Conservation (phyloP, 495 filamentous ascomycete species). For the Xylona heveae region DNA sequence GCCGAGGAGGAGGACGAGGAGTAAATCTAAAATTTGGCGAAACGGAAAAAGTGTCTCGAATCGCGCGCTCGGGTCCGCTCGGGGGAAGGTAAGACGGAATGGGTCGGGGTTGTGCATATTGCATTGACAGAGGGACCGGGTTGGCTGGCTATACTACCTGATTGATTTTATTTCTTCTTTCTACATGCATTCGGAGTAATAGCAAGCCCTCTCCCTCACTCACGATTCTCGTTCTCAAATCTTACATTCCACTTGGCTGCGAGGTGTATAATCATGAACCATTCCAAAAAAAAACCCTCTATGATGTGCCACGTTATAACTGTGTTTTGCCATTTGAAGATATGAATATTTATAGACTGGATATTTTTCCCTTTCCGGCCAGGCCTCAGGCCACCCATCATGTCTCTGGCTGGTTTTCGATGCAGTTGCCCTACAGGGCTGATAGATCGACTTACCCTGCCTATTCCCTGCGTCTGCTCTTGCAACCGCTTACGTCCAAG, state of each 20-base stretch:
- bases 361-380: no score
- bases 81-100: neutral
- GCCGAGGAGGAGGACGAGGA: constrained; percentile 46
- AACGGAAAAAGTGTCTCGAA: neutral
- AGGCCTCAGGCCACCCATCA: no score
- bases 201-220: neutral
- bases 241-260: neutral
- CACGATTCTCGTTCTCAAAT: neutral
- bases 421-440: no score
- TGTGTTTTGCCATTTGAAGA: neutral
- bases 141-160: neutral
- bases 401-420: no score
- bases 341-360: no score
- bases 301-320: no score
- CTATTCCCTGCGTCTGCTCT: no score
- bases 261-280: neutral
- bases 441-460: no score
- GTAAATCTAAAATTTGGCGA: constrained; percentile 10
- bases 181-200: neutral
- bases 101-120: neutral
- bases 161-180: neutral
- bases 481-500: no score
- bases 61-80: neutral
- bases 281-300: no score
- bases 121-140: neutral